Conservation (phyloP, 352 stramenopile species). For the Globisporangium cederbergense region DNA sequence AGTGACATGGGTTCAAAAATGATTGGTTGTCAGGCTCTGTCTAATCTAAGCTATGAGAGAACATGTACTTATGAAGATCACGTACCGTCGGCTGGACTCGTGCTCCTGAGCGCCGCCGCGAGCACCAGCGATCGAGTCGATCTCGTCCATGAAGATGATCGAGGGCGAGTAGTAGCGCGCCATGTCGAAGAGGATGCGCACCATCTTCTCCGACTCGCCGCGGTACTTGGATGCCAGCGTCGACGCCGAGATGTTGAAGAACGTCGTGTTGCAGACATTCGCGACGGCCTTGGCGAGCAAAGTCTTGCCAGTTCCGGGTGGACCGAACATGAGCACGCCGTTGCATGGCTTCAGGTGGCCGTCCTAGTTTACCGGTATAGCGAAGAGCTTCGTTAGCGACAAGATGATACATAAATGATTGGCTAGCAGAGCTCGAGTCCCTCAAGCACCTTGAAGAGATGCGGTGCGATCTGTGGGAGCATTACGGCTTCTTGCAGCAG, state of each 20-base stretch:
- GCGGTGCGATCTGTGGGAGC: constrained; percentile 78
- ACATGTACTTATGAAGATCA: not conserved
- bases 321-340: constrained; percentile 83
- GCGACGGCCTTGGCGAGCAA: constrained; percentile 89
- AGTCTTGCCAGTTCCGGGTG: constrained; percentile 89
- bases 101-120: constrained; percentile 77
- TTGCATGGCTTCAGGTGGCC: constrained; percentile 78
- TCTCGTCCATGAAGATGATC: constrained; percentile 99
- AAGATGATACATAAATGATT: not conserved
- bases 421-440: not conserved
- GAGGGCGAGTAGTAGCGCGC: constrained; percentile 95
- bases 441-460: constrained; percentile 64
- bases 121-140: constrained; percentile 90
- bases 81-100: constrained; percentile 75
- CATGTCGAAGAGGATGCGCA: constrained; percentile 98
- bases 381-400: not conserved
- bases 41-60: not conserved
- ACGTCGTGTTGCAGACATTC: constrained; percentile 95
- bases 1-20: not conserved
- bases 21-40: not conserved
- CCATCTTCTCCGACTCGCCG: constrained; percentile 95
- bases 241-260: constrained; percentile 96
- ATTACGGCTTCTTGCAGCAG: constrained; percentile 83
- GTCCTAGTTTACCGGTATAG: constrained; percentile 31
- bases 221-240: constrained; percentile 92